Conservation (phyloP, 257 asterid species). For the Capsicum rhomboideum region DNA sequence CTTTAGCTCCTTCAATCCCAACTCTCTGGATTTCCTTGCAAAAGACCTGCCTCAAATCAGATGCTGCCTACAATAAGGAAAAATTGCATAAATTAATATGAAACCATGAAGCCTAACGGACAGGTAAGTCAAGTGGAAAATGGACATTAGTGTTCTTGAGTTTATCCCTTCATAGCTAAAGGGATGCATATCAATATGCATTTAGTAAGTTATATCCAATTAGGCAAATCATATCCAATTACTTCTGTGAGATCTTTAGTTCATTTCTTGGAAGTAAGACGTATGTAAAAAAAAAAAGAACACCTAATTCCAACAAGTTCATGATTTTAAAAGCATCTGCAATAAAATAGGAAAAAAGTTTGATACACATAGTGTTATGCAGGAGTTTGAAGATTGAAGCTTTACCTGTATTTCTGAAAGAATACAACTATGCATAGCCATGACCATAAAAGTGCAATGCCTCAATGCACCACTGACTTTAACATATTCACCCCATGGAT, state of each 20-base stretch:
- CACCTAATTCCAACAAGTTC: not conserved
- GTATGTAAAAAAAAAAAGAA: not conserved
- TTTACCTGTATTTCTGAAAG: slow-evolving; percentile 94
- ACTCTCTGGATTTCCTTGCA: slow-evolving; percentile 66
- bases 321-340: not conserved
- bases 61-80: slow-evolving; percentile 47
- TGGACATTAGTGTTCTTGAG: not conserved
- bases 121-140: not conserved
- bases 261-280: not conserved
- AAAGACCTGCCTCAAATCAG: slow-evolving; percentile 64
- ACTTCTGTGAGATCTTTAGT: not conserved
- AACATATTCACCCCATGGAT: slow-evolving; percentile 85
- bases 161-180: not conserved
- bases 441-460: slow-evolving; percentile 94
- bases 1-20: slow-evolving; percentile 79
- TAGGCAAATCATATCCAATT: not conserved
- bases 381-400: not conserved
- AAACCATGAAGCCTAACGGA: slow-evolving; percentile 76
- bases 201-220: not conserved
- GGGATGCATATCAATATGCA: not conserved
- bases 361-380: not conserved
- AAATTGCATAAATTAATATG: not conserved
- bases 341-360: not conserved
- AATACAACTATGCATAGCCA: slow-evolving; percentile 96
- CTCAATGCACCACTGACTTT: slow-evolving; percentile 89